Base-by-base conservation (phyloP, 441 rosid species). In the Populus trichocarpa region DNA sequence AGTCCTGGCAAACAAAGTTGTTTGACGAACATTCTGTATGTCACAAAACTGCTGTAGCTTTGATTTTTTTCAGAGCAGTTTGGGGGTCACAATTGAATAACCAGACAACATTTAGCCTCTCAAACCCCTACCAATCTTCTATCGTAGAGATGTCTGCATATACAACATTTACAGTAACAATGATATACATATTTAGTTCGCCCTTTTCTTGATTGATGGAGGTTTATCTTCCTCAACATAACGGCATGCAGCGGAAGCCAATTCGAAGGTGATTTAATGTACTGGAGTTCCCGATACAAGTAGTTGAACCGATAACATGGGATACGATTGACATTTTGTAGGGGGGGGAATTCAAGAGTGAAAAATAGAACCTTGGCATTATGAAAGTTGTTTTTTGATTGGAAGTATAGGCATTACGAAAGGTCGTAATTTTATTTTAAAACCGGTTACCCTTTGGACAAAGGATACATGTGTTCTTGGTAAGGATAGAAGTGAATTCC, bases 131-230 rank as follows among this genome's bases (percentile, higher is more conserved):
- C 23, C 46, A 6, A 66, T 73, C 75, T 57, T 63, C 72, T 81
- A 75, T 78, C 79, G 74, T 75, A 76, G 79, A 78, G 79, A 81
- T 79, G 80, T 83, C 80, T 81, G 68, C 74, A 69, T 69, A 83
- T 65, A 83, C 81, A 73, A 77, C 78, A 74, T 69, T 81, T 69
- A 80, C 50, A 78, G 73, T 79, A 73, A 81, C 84, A 84, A 67
- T 84, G 86, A 76, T 81, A 86, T 72, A 84, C 81, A 38, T 74
- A 79, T 22, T 84, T 76, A 76, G 85, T 72, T 75, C 78, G 23
- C 73, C 11, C 4, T 65, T 38, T n/a, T 72, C 72, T 3, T 67
- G 13, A 11, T 59, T 75, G 26, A 69, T 11, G 22, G 23, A 38
- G 46, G 46, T 38, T 38, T 38, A 2, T 38, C 46, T 38, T 38